Base-by-base conservation (phyloP, 768 basidiomycete genomes). In the Gloeophyllum trabeum region DNA sequence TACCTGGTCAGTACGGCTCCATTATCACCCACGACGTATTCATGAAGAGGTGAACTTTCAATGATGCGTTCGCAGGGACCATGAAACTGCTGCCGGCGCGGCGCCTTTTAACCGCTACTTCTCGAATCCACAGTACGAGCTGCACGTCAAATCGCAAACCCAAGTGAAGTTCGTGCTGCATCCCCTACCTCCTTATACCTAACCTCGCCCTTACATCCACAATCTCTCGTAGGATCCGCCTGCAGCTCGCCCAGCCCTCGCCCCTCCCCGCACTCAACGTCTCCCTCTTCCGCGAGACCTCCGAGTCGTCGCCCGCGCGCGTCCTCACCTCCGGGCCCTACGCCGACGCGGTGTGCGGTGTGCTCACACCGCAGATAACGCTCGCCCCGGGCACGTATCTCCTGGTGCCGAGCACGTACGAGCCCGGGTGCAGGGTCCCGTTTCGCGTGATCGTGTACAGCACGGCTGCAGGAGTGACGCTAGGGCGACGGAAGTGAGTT, bases 301-400 rank as follows among this genome's bases (percentile, higher is more conserved):
- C 59, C 0, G 49, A 56, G 5, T 40, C 47, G 2, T 42, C 70
- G n/a, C 59, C 62, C 21, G 52, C 55, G 5, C 70, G 70, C 25
- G 52, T 86, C 4, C 58, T 68, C 1, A 86, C 88, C 0, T 89
- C 90, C 0, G 90, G 89, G 1, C 73, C 82, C 0, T 94, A 92
- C 53, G 72, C 79, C 20, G 87, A 92, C 46, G 65, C 72, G 0
- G 59, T 81, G 22, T 76, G 80, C 0, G 91, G 92, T 0, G 88
- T 83, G 0, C 69, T 67, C 25, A 83, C 74, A 4, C 67, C 73
- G 1, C 65, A 64, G 25, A 60, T 71, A 4, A 61, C 66, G 13
- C 44, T 88, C 34, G 63, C 65, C 3, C 54, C 69, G 1, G 88
- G 86, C 16, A 74, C 68, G 46, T 93, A 92, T 58, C 70, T 78